A percentile compares a stretch with the other conserved stretches of the same genome.
These are phyloP conservation scores for Termitomyces eurrhizus DNA, from an alignment of 768 basidiomycete species.

Conservation along the genomic window DNA sequence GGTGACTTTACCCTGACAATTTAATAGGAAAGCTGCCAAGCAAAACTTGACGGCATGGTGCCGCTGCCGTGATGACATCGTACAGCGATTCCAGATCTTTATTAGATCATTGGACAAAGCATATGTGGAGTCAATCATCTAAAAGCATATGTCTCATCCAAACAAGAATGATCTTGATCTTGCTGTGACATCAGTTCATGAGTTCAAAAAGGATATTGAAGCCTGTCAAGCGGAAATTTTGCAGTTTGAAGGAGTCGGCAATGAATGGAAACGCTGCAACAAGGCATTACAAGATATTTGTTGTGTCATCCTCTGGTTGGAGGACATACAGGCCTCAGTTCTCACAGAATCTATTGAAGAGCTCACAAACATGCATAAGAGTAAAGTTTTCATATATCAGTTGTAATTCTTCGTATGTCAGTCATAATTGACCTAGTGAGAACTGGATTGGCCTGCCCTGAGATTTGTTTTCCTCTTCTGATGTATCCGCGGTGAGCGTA, in stretches of 20 bases:
- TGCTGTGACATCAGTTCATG: not conserved
- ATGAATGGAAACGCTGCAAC: too few species aligned
- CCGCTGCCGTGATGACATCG: not conserved
- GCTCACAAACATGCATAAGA: too few species aligned
- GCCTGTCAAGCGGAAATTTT: not conserved
- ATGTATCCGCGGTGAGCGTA: too few species aligned
- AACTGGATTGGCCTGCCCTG: slow-evolving; percentile 17
- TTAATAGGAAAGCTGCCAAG: not conserved
- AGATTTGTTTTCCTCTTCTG: slow-evolving; percentile 17
- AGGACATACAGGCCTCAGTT: too few species aligned
- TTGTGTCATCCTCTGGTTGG: too few species aligned
- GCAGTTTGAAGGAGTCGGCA: not conserved
- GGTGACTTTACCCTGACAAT: not conserved
- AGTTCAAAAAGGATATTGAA: not conserved
- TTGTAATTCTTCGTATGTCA: too few species aligned
- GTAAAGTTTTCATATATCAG: too few species aligned
- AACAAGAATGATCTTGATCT: not conserved
- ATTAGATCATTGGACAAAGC: too few species aligned
- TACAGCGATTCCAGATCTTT: not conserved
- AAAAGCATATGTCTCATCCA: not conserved
- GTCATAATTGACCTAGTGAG: too few species aligned
- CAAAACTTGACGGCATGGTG: not conserved
- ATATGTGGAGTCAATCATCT: too few species aligned
- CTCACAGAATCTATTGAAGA: too few species aligned
- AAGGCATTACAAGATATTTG: too few species aligned